Conservation (phyloP, 352 stramenopile genomes). For the Hyphochytrium catenoides region DNA sequence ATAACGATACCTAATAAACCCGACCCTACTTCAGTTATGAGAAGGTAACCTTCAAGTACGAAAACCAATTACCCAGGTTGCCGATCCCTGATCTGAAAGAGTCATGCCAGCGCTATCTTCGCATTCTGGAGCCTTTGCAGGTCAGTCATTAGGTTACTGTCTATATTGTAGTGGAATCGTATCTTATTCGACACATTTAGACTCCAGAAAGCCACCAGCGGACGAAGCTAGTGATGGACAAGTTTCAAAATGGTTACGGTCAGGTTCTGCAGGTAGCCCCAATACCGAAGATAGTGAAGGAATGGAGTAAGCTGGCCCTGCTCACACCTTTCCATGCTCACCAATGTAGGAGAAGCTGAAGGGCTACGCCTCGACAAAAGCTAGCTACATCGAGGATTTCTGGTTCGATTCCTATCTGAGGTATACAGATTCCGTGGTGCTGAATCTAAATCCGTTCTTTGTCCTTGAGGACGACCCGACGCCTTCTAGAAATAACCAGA, state of each 20-base stretch:
- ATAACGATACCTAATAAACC: no score
- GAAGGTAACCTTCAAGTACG: constrained; percentile 54
- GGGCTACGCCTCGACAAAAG: constrained; percentile 38
- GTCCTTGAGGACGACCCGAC: constrained; percentile 71
- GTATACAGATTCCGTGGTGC: constrained; percentile 65
- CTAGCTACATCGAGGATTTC: constrained; percentile 71
- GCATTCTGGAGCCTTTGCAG: constrained; percentile 42
- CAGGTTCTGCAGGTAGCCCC: constrained; percentile 33
- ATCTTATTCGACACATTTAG: no score
- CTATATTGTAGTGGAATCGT: no score
- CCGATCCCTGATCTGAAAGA: constrained; percentile 53
- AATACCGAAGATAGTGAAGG: no score
- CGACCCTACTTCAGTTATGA: no score
- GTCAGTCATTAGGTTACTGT: no score
- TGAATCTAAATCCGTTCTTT: constrained; percentile 93
- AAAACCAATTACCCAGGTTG: constrained; percentile 42
- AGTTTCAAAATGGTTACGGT: constrained; percentile 39
- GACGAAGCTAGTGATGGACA: constrained; percentile 20
- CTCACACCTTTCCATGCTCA: no score
- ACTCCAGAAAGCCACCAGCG: constrained; percentile 26
- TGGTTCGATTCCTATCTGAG: constrained; percentile 88
- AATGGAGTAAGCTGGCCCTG: no score
- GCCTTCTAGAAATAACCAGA: constrained; percentile 61
- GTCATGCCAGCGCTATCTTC: constrained; percentile 41
- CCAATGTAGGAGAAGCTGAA: constrained; percentile 38